phyloP scores from a whole-genome alignment of 2,329 filamentous ascomycete species.

The Pestalotiopsis sp. region DNA sequence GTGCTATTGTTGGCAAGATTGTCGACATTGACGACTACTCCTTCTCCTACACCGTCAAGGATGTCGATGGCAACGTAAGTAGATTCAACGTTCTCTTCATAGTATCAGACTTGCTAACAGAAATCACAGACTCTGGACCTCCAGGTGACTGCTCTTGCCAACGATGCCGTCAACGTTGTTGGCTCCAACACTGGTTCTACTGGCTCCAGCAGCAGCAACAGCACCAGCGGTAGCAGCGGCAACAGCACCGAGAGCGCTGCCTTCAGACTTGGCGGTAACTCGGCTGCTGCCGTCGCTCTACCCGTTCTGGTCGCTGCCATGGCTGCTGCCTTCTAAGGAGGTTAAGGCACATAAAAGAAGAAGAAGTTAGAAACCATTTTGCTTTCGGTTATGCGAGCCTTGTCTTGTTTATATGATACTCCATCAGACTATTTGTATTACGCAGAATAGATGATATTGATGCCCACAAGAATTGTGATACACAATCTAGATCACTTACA shows the following conservation, averaged over 20 bases:
- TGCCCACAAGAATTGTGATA: not conserved
- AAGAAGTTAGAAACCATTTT: not conserved
- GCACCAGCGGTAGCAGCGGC: not conserved
- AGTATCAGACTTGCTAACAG: not conserved
- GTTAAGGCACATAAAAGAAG: not conserved
- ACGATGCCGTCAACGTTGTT: constrained; percentile 22
- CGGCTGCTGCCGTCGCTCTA: constrained; percentile 4
- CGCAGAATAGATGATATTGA: constrained; percentile 8
- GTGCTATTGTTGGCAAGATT: constrained; percentile 65
- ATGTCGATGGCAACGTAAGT: constrained; percentile 37
- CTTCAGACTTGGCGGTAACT: not conserved
- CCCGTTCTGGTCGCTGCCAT: not conserved
- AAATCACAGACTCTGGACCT: constrained; percentile 23
- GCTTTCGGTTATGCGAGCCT: constrained; percentile 7
- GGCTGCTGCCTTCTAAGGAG: constrained; percentile 2
- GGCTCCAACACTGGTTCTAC: constrained; percentile 14
- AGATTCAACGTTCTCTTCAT: not conserved
- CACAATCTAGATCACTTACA: not conserved
- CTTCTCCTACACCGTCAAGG: constrained; percentile 46
- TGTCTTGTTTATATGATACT: constrained; percentile 11
- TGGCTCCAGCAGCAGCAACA: not conserved
- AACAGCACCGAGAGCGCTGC: constrained; percentile 3
- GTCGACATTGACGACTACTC: constrained; percentile 66
- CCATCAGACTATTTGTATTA: constrained; percentile 5
- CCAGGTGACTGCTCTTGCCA: constrained; percentile 37